phyloP scores from a whole-genome alignment of 2,329 filamentous ascomycete genomes.

The Pyrenophora seminiperda region DNA sequence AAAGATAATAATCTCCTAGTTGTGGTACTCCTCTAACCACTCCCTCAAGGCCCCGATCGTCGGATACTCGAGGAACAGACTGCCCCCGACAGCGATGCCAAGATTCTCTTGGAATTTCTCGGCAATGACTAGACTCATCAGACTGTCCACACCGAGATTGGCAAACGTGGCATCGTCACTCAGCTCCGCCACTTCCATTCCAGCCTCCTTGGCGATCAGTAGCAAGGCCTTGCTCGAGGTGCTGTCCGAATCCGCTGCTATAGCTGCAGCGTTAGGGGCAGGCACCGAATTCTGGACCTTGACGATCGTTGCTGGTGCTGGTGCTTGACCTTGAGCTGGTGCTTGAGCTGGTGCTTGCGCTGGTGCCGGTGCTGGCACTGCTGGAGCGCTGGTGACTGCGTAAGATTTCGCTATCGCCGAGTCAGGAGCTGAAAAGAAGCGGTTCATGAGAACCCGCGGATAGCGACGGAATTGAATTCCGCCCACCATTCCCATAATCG shows the following conservation, averaged over 20 bases:
- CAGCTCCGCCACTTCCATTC: conserved; percentile 6
- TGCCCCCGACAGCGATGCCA: background rate
- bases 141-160: background rate
- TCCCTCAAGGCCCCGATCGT: background rate
- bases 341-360: background rate
- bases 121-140: background rate
- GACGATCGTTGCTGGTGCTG: background rate
- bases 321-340: too few species aligned
- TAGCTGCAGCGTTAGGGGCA: background rate
- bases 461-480: conserved; percentile 30
- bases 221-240: conserved; percentile 2
- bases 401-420: background rate
- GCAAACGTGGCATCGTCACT: background rate
- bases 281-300: background rate
- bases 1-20: too few species aligned
- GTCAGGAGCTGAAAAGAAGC: conserved; percentile 23
- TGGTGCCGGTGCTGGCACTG: background rate
- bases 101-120: background rate
- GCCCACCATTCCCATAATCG: conserved; percentile 41
- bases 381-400: background rate
- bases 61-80: background rate
- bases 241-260: background rate
- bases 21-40: background rate
- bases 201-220: conserved; percentile 27
- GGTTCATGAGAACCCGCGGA: conserved; percentile 24